A percentile compares a stretch with the other conserved stretches of the same genome.
Evolutionary conservation across 169 alveolate species (phyloP).

Genomic region (Plasmodium sp.): DNA sequence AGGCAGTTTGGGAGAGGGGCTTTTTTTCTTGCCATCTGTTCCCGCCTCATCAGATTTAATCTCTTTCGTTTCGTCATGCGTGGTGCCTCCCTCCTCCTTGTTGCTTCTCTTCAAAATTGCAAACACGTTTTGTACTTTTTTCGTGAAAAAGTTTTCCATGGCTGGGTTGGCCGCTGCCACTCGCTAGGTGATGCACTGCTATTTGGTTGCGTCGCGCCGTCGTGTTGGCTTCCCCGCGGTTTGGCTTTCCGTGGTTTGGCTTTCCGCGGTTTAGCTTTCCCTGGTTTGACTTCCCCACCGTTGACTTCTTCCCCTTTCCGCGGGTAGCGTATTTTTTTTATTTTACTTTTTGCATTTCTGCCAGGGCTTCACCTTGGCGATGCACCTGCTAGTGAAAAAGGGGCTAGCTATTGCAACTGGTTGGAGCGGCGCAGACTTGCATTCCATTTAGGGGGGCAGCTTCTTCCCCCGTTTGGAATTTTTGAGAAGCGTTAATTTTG

Average conservation of each 20-base stretch:
- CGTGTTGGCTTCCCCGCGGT: neutral
- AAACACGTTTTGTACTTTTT: conserved; percentile 61
- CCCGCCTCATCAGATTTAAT: neutral
- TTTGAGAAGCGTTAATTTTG: neutral
- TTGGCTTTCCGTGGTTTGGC: neutral
- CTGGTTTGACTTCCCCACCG: neutral
- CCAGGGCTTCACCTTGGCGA: neutral
- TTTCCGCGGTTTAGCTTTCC: neutral
- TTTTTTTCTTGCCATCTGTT: neutral
- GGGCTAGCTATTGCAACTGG: neutral
- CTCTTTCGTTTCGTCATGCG: neutral
- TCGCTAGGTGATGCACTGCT: neutral
- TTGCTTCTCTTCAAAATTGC: conserved; percentile 19
- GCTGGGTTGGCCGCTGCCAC: neutral
- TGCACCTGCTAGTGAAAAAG: neutral
- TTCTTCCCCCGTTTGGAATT: neutral
- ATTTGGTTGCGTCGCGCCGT: neutral
- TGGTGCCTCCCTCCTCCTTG: neutral
- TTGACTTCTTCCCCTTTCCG: neutral
- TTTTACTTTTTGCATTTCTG: neutral
- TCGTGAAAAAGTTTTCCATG: conserved; percentile 66
- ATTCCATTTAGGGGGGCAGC: neutral
- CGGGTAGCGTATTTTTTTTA: neutral
- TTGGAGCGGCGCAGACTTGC: neutral
- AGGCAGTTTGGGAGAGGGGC: neutral